Conservation (phyloP, 2,329 filamentous ascomycete genomes). For the Xylaria sp. region DNA sequence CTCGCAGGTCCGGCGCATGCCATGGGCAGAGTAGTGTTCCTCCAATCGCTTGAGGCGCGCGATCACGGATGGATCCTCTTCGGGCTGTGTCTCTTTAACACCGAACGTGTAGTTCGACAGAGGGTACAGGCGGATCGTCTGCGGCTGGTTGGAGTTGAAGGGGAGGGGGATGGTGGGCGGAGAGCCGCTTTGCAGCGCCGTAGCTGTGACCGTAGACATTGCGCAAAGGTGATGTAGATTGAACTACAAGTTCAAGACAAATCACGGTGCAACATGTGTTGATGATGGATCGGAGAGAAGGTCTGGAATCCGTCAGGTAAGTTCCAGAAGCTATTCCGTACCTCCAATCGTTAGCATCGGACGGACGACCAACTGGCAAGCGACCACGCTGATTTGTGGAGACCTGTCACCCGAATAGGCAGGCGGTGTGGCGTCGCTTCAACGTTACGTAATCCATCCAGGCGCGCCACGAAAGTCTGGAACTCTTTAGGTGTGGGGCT, state of each 20-base stretch:
- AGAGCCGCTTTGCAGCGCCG: slow-evolving; percentile 69
- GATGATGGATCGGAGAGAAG: not conserved
- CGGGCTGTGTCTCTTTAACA: slow-evolving; percentile 95
- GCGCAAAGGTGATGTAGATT: not conserved
- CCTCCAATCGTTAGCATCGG: no score
- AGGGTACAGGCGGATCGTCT: slow-evolving; percentile 85
- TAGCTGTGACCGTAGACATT: slow-evolving; percentile 82
- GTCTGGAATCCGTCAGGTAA: not conserved
- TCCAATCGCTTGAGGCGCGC: slow-evolving; percentile 90
- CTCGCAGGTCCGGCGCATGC: slow-evolving; percentile 96
- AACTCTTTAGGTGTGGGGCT: no score
- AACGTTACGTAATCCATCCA: no score
- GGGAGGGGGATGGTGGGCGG: slow-evolving; percentile 72
- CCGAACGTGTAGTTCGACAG: slow-evolving; percentile 98
- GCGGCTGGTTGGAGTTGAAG: slow-evolving; percentile 85
- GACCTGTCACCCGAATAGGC: not conserved
- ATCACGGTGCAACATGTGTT: not conserved
- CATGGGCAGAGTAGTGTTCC: slow-evolving; percentile 85
- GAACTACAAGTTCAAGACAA: not conserved
- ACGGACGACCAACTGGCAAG: no score
- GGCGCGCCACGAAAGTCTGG: no score
- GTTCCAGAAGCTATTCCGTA: not conserved
- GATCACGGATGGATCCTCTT: slow-evolving; percentile 93
- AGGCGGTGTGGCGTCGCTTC: not conserved
- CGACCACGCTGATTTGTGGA: no score